Conservation (phyloP, 176 grass and related monocot genomes). For the Cocos nucifera region DNA sequence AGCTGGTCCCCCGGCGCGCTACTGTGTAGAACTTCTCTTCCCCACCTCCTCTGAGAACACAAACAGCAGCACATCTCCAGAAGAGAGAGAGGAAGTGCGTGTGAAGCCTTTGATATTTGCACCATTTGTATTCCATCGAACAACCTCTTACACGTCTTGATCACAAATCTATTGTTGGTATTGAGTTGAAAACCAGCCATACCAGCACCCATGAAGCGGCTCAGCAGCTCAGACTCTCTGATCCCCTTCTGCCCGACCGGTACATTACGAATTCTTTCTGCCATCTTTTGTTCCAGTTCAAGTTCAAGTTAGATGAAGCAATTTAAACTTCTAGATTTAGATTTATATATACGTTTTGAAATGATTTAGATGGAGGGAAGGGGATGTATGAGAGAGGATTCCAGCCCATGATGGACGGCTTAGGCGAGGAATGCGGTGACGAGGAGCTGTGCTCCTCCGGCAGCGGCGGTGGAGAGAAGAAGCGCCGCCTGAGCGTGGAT, state of each 20-base stretch:
- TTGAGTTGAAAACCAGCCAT: not conserved
- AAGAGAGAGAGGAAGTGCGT: too few relatives aligned
- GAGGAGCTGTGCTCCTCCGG: constrained; percentile 1
- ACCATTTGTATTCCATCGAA: too few relatives aligned
- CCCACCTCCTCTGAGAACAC: not conserved
- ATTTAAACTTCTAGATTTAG: too few relatives aligned
- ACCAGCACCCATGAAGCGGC: constrained; percentile 22
- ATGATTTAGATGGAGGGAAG: constrained; percentile 16
- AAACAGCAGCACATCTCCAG: too few relatives aligned
- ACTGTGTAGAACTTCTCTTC: not conserved
- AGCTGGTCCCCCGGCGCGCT: not conserved
- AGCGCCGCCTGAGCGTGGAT: constrained; percentile 63
- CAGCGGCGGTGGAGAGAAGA: constrained; percentile 60
- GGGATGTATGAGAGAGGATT: constrained; percentile 13
- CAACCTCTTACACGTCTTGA: too few relatives aligned
- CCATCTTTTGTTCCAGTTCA: not conserved
- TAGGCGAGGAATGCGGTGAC: constrained; percentile 15
- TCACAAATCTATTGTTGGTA: not conserved
- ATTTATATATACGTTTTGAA: too few relatives aligned
- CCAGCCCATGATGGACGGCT: constrained; percentile 9
- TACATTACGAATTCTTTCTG: constrained; percentile 1
- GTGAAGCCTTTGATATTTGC: not conserved
- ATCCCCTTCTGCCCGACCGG: constrained; percentile 25
- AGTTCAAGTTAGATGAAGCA: too few relatives aligned
- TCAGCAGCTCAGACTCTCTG: constrained; percentile 18